Evolutionary conservation across 805 yeast species (phyloP).

Genomic region (Metschnikowia matae): DNA sequence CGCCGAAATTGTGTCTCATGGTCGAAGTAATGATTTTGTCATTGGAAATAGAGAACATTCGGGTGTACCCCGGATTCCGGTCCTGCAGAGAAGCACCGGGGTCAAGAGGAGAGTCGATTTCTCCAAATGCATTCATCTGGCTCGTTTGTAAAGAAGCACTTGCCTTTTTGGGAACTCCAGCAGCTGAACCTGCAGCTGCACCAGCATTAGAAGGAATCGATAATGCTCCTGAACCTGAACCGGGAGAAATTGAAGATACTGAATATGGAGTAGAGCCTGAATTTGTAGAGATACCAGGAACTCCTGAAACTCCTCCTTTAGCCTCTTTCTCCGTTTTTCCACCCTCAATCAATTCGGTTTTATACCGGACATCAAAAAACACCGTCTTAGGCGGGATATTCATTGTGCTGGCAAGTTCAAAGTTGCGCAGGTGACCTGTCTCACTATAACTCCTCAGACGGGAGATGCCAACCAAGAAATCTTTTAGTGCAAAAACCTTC

Average conservation of each 20-base stretch:
- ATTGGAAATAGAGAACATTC: constrained; percentile 28
- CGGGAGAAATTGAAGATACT: no score
- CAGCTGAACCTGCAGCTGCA: no score
- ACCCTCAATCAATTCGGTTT: constrained; percentile 22
- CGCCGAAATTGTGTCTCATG: constrained; percentile 59
- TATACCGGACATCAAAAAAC: constrained; percentile 36
- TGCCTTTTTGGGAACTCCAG: constrained; percentile 25
- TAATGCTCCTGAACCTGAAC: no score
- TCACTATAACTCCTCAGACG: constrained; percentile 9
- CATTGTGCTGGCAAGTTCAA: constrained; percentile 16
- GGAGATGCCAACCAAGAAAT: constrained; percentile 50
- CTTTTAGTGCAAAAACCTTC: constrained; percentile 72
- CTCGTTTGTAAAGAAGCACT: constrained; percentile 38
- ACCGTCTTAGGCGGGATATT: constrained; percentile 31
- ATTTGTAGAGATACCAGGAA: no score
- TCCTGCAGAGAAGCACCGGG: not conserved
- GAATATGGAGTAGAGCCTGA: no score
- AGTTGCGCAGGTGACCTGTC: constrained; percentile 13
- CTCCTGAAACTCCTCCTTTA: no score
- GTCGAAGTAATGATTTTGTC: constrained; percentile 31
- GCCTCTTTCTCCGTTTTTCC: no score
- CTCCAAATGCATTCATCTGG: constrained; percentile 44
- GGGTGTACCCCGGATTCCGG: constrained; percentile 16
- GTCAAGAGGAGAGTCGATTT: constrained; percentile 34
- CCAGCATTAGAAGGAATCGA: no score